These are phyloP conservation scores for Nicotiana otophora DNA, from an alignment of 257 asterid species.

Conservation along the genomic window DNA sequence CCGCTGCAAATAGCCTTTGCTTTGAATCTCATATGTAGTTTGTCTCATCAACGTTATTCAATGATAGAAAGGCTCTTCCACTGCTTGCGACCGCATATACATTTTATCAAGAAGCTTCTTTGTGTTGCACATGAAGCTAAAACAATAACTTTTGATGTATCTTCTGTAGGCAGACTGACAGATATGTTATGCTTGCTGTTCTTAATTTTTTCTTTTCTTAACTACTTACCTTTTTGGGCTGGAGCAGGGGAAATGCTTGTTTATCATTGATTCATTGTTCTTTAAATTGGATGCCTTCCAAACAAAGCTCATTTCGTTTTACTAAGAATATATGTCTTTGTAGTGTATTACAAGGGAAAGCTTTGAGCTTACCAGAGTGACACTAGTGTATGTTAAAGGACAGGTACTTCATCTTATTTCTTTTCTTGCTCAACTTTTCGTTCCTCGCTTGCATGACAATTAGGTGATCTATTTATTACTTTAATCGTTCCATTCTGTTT, in stretches of 20 bases:
- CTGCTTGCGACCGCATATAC: not conserved
- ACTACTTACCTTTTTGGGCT: not conserved
- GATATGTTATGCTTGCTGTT: not conserved
- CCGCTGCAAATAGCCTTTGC: not conserved
- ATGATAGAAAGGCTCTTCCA: not conserved
- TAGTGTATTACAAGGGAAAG: slow-evolving; percentile 87
- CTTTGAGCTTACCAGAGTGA: slow-evolving; percentile 86
- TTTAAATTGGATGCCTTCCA: not conserved
- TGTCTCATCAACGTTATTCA: not conserved
- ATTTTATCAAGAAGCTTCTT: not conserved
- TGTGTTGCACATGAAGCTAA: not conserved
- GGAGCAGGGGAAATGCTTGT: not conserved
- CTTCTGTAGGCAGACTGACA: not conserved
- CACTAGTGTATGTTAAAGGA: slow-evolving; percentile 69
- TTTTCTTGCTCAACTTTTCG: not conserved
- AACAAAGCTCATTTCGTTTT: not conserved
- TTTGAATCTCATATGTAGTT: not conserved
- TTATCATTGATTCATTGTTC: slow-evolving; percentile 3
- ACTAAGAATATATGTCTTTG: slow-evolving; percentile 12
- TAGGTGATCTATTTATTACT: not conserved
- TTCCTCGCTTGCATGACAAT: not conserved
- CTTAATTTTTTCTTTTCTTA: not conserved
- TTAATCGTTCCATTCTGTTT: not conserved
- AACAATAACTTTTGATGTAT: not conserved
- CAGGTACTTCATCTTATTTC: slow-evolving; percentile 40